Conservation (phyloP, 2,329 filamentous ascomycete genomes). For the Ceratocystis diversiconidia region DNA sequence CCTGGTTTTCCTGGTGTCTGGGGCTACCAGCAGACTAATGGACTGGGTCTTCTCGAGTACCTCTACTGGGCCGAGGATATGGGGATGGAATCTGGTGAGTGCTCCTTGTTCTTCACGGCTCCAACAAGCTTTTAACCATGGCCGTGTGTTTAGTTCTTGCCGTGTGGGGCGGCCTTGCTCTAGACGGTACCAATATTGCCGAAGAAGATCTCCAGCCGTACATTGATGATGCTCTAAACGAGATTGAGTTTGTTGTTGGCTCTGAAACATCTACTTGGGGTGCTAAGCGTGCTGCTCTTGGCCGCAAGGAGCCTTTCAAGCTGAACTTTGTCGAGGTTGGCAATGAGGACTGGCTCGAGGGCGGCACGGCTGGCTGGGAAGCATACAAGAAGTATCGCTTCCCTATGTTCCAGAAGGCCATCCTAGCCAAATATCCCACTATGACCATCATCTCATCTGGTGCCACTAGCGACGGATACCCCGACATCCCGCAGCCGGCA, state of each 20-base stretch:
- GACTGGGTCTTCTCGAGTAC: slow-evolving; percentile 48
- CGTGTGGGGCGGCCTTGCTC: slow-evolving; percentile 42
- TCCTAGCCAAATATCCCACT: slow-evolving; percentile 40
- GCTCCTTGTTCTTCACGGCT: background rate
- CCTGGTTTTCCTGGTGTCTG: slow-evolving; percentile 44
- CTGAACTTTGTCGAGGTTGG: slow-evolving; percentile 51
- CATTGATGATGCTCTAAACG: slow-evolving; percentile 45
- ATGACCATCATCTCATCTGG: slow-evolving; percentile 42
- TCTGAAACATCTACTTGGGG: slow-evolving; percentile 41
- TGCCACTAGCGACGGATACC: slow-evolving; percentile 29
- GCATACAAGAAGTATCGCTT: slow-evolving; percentile 43
- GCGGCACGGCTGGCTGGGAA: slow-evolving; percentile 32
- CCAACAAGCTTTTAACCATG: background rate
- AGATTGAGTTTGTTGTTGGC: slow-evolving; percentile 50
- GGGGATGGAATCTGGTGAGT: slow-evolving; percentile 36
- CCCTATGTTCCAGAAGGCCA: slow-evolving; percentile 43
- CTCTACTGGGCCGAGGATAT: slow-evolving; percentile 47
- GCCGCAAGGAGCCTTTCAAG: slow-evolving; percentile 46
- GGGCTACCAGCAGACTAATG: slow-evolving; percentile 48
- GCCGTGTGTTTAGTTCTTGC: slow-evolving; percentile 31
- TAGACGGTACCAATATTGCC: slow-evolving; percentile 39
- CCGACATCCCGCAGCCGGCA: slow-evolving; percentile 29
- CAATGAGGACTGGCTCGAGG: slow-evolving; percentile 51
- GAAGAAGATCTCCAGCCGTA: slow-evolving; percentile 39
- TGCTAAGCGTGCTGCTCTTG: slow-evolving; percentile 41